Evolutionary conservation across 331 rosid species (phyloP).

Genomic region (Telfairia occidentalis): DNA sequence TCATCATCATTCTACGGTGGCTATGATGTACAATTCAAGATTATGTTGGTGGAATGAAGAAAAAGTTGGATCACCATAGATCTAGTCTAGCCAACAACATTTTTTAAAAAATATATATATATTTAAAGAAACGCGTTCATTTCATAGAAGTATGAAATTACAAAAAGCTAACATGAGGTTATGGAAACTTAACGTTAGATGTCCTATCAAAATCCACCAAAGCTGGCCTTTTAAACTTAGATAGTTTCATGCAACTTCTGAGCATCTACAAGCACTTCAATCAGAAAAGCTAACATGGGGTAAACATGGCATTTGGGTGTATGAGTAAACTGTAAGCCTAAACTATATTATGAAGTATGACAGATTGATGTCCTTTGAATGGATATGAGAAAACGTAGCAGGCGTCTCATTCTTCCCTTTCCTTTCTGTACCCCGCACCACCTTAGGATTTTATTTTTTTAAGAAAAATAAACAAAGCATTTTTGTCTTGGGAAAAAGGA

Average conservation of each 20-base stretch:
- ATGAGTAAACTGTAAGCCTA: too few species aligned
- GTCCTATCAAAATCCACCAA: neutral
- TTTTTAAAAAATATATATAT: too few species aligned
- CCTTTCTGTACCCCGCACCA: neutral
- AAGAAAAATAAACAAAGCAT: neutral
- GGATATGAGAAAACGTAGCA: neutral
- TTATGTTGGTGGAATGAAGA: neutral
- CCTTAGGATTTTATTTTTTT: neutral
- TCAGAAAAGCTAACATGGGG: neutral
- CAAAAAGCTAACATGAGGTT: too few species aligned
- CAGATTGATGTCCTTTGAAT: neutral
- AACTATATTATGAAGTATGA: neutral
- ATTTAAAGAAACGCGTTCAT: too few species aligned
- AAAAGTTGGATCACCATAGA: neutral
- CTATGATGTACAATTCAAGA: neutral
- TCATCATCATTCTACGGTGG: neutral
- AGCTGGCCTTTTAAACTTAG: neutral
- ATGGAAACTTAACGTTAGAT: neutral
- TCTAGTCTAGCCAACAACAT: neutral
- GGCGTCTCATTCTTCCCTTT: neutral
- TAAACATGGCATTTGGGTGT: neutral
- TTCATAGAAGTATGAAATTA: too few species aligned
- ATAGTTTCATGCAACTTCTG: neutral
- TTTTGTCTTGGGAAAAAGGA: neutral
- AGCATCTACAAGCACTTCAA: neutral